A percentile compares a stretch with the other conserved stretches of the same genome.
phyloP scores from a whole-genome alignment of 371 early-diverging fungal species.

The Nosema muscidifuracis region DNA sequence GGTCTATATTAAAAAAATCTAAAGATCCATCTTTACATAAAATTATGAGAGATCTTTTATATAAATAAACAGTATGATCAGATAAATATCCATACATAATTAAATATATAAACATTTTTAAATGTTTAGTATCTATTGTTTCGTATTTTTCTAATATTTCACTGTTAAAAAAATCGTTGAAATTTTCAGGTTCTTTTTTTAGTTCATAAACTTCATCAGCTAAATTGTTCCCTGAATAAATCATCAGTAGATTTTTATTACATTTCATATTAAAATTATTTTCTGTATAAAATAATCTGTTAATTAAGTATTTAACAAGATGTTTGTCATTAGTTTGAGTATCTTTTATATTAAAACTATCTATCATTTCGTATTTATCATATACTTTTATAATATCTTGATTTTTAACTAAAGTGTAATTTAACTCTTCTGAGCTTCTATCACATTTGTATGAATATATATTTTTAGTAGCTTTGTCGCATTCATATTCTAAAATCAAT shows the following conservation, averaged over 20 bases:
- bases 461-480: not conserved
- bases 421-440: not conserved
- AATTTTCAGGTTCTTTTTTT: not conserved
- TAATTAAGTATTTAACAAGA: not conserved
- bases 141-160: not conserved
- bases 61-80: not conserved
- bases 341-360: not conserved
- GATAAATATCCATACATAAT: not conserved
- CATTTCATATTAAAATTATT: not conserved
- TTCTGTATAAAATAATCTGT: not conserved
- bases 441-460: not conserved
- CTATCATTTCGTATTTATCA: not conserved
- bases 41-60: not conserved
- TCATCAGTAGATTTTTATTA: not conserved
- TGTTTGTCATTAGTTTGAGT: not conserved
- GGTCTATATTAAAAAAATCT: not conserved
- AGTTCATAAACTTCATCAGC: not conserved
- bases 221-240: not conserved
- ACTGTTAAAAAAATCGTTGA: not conserved
- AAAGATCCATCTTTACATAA: not conserved
- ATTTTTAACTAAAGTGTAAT: not conserved
- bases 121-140: not conserved
- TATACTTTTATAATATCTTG: not conserved
- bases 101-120: not conserved
- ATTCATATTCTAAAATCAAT: no score